Base-by-base conservation (phyloP, 208 protist genomes). In the Wallacemonas collosoma region DNA sequence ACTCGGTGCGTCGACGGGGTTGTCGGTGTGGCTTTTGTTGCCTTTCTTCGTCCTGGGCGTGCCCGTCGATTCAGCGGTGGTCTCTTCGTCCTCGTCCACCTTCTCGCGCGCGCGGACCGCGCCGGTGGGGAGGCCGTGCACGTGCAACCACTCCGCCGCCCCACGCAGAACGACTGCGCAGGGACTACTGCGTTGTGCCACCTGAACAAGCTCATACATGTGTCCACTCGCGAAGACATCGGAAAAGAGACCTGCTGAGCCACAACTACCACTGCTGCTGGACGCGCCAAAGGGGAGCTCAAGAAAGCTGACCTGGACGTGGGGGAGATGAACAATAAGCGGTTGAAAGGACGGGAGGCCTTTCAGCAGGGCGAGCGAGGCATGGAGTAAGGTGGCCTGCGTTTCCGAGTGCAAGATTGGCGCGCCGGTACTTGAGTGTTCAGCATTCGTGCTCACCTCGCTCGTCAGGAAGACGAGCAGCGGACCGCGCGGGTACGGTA, bases 81-180 rank as follows among this genome's bases (percentile, higher is more conserved):
- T 26, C 26, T 26, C 26, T 26, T 26, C 26, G 26, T 26, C 26
- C 26, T 26, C 26, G 26, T 56, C 64, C 38, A 56, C 44, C 53
- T 53, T 50, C 9, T 5, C 26, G 4, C 26, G 4, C 11, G 26
- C 17, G 47, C 45, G 5, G 17, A 60, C n/a, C 48, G 50, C 50
- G 35, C 64, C 51, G 9, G 7, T 26, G 5, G 75, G 68, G 4
- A 68, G 43, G 47, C 75, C 73, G 40, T 77, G 61, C 26, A 77
- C 80, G 8, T 54, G 53, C 47, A 95, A 71, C 85, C 87, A 95
- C 45, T 85, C 83, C 39, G 89, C 88, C 35, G 77, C 80, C 1
- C 88, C 88, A 11, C 79, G 73, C n/a, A 95, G 63, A 36, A 89
- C 68, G 61, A 95, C 87, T 5, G 90, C 68, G 35, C 80, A 95